Evolutionary conservation across 2,329 filamentous ascomycete genomes (phyloP).

Genomic region (Cercospora canescens): DNA sequence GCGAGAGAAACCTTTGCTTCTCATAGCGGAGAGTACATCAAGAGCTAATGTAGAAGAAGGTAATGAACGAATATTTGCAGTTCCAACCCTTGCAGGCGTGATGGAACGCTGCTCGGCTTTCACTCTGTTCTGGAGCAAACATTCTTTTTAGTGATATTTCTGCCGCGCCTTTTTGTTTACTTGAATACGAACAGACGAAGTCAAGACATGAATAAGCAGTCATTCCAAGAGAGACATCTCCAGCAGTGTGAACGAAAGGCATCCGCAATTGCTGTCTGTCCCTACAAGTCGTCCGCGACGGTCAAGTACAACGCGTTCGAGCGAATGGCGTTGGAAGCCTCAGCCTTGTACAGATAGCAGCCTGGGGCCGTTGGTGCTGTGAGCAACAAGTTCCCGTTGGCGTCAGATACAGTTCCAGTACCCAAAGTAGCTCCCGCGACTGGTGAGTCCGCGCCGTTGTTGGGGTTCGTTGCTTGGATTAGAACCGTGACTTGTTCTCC

Average conservation of each 20-base stretch:
- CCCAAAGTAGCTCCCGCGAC: constrained; percentile 9
- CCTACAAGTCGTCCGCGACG: constrained; percentile 3
- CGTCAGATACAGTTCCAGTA: constrained; percentile 8
- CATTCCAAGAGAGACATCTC: neutral
- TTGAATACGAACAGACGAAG: too few relatives aligned
- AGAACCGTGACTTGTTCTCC: constrained; percentile 1
- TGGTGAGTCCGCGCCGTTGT: neutral
- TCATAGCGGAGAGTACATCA: neutral
- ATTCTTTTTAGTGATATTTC: too few relatives aligned
- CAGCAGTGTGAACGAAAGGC: neutral
- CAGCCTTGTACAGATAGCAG: constrained; percentile 25
- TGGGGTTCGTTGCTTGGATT: neutral
- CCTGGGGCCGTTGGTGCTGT: constrained; percentile 15
- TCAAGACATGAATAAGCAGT: neutral
- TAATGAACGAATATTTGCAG: too few relatives aligned
- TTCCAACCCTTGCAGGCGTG: neutral
- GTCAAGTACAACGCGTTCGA: constrained; percentile 19
- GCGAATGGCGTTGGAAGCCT: neutral
- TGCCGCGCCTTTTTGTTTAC: too few relatives aligned
- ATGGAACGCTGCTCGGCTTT: neutral
- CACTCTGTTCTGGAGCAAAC: neutral
- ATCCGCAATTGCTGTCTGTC: too few relatives aligned
- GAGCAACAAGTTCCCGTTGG: constrained; percentile 13
- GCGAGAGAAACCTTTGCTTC: too few relatives aligned
- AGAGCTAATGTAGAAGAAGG: neutral